Evolutionary conservation across 169 alveolate species (phyloP), one percentile per base, ranked within the genome.

Genomic region (Babesia ovis): DNA sequence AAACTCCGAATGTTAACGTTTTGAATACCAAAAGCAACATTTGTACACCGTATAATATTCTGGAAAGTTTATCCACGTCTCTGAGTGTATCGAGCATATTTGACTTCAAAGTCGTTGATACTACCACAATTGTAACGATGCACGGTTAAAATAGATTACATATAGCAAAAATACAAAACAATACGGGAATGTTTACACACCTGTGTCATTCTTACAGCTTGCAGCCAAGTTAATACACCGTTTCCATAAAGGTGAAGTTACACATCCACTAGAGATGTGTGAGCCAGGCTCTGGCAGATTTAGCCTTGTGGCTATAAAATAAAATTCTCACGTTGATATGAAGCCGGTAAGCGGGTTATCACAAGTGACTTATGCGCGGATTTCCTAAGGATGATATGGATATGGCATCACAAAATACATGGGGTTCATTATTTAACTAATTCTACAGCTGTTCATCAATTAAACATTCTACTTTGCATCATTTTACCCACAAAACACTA

Each of bases 151-250:
- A 8, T 14, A 8, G 8, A 8, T 39, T 39, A 9, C 8, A 9
- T 39, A 39, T 39, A 39, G 8, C 46, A 39, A 14, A 39, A 39
- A 18, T 8, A 12, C 20, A 48, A 18, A 48, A 12, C 20, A 18
- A 20, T 18, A 79, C 77, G 37, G 92, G 76, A 6, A 1, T 16
- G 32, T 25, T 2, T 16, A 2, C 67, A 31, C 32, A 57, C 67
- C 50, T 57, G 67, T 35, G 67, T 31, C 67, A 57, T 57, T 18
- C 27, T 57, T 1, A 31, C 45, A 32, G 27, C 50, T 37, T n/a
- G 23, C 67, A 16, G 67, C 23, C 51, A 23, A 32, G 4, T 57
- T 39, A 37, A 32, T 12, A 22, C 31, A 31, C 16, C 18, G 50
- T 9, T n/a, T 16, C 32, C 0, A 12, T 22, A 11, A 32, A 14